Conservation (phyloP, 2,329 filamentous ascomycete genomes). For the Cyphellophora attinorum region DNA sequence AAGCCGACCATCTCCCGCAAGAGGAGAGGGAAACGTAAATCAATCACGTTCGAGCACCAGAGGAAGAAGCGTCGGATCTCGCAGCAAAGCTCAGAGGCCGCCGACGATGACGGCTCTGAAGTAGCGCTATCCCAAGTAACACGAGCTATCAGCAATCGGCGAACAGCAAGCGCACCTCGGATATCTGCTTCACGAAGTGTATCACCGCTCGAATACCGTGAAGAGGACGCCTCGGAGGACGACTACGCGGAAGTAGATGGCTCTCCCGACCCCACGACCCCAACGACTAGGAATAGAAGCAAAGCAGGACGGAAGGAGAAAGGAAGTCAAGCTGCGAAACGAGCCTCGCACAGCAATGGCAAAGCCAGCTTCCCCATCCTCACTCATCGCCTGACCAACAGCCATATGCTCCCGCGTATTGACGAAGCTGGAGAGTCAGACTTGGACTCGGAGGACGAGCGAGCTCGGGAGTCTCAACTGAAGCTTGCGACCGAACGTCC, state of each 20-base stretch:
- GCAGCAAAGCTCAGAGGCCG: too few relatives aligned
- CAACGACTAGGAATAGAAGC: too few relatives aligned
- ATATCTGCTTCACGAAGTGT: too few relatives aligned
- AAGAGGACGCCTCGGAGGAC: too few relatives aligned
- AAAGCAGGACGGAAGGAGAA: too few relatives aligned
- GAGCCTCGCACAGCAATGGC: slow-evolving; percentile 3
- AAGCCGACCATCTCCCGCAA: slow-evolving; percentile 12
- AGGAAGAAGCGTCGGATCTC: slow-evolving; percentile 10
- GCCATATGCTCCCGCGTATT: slow-evolving; percentile 16
- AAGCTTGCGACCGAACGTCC: slow-evolving; percentile 26
- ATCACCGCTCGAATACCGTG: too few relatives aligned
- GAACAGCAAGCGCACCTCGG: too few relatives aligned
- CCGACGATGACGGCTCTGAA: too few relatives aligned
- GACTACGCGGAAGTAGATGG: slow-evolving; percentile 13
- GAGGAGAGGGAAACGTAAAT: slow-evolving; percentile 32
- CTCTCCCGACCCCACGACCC: slow-evolving; percentile 12
- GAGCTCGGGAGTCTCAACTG: slow-evolving; percentile 3
- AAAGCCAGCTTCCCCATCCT: slow-evolving; percentile 20
- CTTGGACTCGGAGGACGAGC: slow-evolving; percentile 7
- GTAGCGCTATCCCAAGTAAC: too few relatives aligned
- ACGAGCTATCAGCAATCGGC: too few relatives aligned
- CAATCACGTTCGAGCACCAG: slow-evolving; percentile 14
- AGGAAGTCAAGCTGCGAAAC: too few relatives aligned
- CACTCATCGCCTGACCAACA: slow-evolving; percentile 21
- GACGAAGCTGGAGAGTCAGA: slow-evolving; percentile 18